phyloP scores from a whole-genome alignment of 306 rosid genomes.

The Mimosa pudica region DNA sequence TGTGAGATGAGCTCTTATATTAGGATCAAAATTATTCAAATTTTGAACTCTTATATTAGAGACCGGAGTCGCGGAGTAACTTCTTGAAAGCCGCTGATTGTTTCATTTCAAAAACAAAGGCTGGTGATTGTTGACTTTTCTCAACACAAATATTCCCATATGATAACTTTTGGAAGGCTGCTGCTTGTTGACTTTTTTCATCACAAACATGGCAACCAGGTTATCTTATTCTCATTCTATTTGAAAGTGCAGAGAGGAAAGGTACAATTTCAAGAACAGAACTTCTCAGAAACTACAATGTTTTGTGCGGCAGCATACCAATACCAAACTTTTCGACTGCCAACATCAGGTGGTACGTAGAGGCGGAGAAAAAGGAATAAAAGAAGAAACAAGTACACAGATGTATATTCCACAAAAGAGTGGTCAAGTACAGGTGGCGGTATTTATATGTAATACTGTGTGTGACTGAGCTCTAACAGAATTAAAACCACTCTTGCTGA shows the following conservation, averaged over 20 bases:
- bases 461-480: too few relatives aligned
- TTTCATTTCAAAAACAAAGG: conserved; percentile 41
- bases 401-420: not conserved
- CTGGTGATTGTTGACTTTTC: conserved; percentile 68
- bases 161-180: too few relatives aligned
- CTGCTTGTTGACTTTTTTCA: too few relatives aligned
- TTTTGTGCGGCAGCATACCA: conserved; percentile 69
- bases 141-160: not conserved
- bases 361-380: not conserved
- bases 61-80: too few relatives aligned
- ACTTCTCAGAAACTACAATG: conserved; percentile 35
- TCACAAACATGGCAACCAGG: not conserved
- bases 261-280: conserved; percentile 60
- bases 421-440: not conserved
- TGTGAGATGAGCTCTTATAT: too few relatives aligned
- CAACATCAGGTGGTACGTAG: conserved; percentile 53
- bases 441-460: too few relatives aligned
- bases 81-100: too few relatives aligned
- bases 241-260: conserved; percentile 58
- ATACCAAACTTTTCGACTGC: conserved; percentile 65
- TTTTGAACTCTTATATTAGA: too few relatives aligned
- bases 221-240: conserved; percentile 26
- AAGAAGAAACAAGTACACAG: too few relatives aligned
- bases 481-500: too few relatives aligned
- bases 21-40: too few relatives aligned